phyloP scores from a whole-genome alignment of 495 filamentous ascomycete genomes.

The Podospora pseudoanserina region DNA sequence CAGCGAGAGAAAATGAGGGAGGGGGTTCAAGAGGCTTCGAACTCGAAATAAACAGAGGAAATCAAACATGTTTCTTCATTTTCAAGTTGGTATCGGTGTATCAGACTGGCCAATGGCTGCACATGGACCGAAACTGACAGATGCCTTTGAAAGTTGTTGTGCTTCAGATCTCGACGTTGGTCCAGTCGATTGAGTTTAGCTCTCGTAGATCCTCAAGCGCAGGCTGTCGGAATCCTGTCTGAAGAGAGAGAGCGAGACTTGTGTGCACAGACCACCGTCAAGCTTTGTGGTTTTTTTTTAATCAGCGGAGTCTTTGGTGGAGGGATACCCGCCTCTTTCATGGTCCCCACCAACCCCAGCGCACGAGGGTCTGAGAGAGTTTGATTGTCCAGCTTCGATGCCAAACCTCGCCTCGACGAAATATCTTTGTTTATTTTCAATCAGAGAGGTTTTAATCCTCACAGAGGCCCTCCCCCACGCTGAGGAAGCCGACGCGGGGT shows the following conservation, averaged over 20 bases:
- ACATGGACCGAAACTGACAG: neutral
- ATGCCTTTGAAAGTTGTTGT: neutral
- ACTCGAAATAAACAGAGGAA: neutral
- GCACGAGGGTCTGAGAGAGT: constrained; percentile 5
- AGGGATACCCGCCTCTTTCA: neutral
- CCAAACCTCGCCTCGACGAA: neutral
- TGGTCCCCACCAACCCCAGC: constrained; percentile 2
- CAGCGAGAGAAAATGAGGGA: neutral
- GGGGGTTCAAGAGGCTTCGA: neutral
- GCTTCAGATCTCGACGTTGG: neutral
- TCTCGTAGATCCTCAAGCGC: neutral
- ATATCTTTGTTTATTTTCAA: neutral
- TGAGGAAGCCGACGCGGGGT: neutral
- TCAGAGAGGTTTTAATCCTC: neutral
- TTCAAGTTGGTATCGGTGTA: neutral
- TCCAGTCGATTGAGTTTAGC: neutral
- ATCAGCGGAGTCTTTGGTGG: neutral
- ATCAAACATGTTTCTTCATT: neutral
- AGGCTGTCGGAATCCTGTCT: neutral
- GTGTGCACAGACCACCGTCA: constrained; percentile 6
- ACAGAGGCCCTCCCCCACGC: neutral
- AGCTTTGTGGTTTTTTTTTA: constrained; percentile 9
- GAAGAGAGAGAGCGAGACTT: neutral
- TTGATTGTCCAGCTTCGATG: constrained; percentile 1
- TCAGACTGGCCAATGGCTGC: neutral